Conservation (phyloP, 495 filamentous ascomycete species). For the Podospora australis region DNA sequence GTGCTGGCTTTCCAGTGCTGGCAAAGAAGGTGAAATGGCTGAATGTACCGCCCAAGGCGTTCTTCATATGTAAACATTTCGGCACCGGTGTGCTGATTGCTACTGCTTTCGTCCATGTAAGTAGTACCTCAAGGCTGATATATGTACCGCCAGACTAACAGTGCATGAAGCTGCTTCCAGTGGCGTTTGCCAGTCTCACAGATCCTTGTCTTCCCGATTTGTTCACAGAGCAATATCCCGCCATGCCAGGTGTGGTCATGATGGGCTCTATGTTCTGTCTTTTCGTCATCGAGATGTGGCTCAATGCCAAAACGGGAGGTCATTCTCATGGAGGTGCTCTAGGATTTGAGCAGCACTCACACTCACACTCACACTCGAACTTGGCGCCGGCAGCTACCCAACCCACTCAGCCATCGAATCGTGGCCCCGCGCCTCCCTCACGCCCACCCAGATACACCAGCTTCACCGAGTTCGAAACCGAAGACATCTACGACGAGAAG, state of each 20-base stretch:
- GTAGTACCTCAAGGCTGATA: no score
- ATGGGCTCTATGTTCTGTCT: constrained; percentile 51
- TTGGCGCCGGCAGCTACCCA: not conserved
- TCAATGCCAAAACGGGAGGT: constrained; percentile 40
- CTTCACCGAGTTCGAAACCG: constrained; percentile 26
- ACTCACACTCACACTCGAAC: constrained; percentile 11
- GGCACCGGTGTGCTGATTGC: constrained; percentile 65
- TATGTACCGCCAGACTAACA: no score
- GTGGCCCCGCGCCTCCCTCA: constrained; percentile 6
- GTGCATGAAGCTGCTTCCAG: constrained; percentile 43
- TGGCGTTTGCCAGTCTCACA: constrained; percentile 49
- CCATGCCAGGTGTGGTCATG: constrained; percentile 54
- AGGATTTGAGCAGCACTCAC: constrained; percentile 28
- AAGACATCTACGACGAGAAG: constrained; percentile 35
- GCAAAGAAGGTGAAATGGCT: constrained; percentile 50
- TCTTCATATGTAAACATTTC: constrained; percentile 57
- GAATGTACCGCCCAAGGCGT: constrained; percentile 45
- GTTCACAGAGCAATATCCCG: constrained; percentile 50
- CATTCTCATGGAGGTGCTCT: constrained; percentile 40
- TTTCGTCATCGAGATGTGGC: constrained; percentile 52
- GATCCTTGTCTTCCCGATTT: constrained; percentile 54
- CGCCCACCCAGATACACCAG: constrained; percentile 24
- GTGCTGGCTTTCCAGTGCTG: constrained; percentile 47
- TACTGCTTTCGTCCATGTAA: constrained; percentile 64
- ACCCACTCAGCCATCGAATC: not conserved